These are phyloP conservation scores for Mallotus repandus DNA, from an alignment of 441 rosid species.

Conservation along the genomic window DNA sequence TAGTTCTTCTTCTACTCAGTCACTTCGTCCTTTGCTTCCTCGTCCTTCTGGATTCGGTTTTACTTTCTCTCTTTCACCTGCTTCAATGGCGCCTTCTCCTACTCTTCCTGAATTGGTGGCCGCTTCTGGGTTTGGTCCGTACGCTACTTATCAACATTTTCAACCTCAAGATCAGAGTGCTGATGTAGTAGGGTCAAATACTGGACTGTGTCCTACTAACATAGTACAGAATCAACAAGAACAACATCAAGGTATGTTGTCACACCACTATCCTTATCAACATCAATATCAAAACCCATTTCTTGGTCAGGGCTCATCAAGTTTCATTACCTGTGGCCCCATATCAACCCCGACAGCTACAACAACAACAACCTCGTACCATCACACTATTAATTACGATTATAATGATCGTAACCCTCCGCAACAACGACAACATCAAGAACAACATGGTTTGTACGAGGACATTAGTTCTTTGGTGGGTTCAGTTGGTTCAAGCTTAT, in stretches of 20 bases:
- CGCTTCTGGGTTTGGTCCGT: conserved; percentile 30
- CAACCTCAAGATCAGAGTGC: conserved; percentile 17
- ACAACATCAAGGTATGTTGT: neutral
- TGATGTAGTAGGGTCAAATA: conserved; percentile 15
- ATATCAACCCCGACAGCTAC: neutral
- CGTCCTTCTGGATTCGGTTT: conserved; percentile 57
- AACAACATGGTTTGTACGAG: conserved; percentile 28
- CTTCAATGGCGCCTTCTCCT: neutral
- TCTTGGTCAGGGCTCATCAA: neutral
- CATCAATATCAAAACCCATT: conserved; percentile 20
- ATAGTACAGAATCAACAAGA: conserved; percentile 28
- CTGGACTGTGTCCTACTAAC: conserved; percentile 28
- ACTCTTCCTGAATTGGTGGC: neutral
- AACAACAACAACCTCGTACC: conserved; percentile 23
- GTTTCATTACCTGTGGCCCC: neutral
- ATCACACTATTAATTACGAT: conserved; percentile 19
- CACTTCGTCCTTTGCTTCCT: conserved; percentile 84
- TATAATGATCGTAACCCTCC: neutral
- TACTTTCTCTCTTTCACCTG: conserved; percentile 10
- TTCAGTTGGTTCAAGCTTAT: conserved; percentile 44
- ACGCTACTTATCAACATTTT: conserved; percentile 19
- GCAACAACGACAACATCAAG: conserved; percentile 18
- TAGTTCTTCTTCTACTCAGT: conserved; percentile 44
- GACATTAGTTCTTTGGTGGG: conserved; percentile 44
- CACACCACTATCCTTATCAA: neutral